A percentile compares a stretch with the other conserved stretches of the same genome.
Evolutionary conservation across 148 eudicot species (phyloP).

Genomic region (Heliosperma pusillum): DNA sequence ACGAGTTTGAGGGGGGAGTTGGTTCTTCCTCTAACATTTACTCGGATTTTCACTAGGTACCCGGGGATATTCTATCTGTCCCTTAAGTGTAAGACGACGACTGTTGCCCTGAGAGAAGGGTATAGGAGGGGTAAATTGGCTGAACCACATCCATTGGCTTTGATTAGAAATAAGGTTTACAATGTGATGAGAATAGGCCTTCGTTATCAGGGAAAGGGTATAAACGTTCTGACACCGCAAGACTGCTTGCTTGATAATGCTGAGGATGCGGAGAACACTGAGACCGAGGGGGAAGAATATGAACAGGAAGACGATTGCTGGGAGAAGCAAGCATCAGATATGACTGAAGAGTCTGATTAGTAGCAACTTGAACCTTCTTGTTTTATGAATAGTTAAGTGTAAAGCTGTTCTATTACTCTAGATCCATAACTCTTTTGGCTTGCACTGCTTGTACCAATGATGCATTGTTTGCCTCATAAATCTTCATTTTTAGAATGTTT

Average conservation of each 20-base stretch:
- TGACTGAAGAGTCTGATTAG: conserved; percentile 41
- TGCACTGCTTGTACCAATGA: no score
- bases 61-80: conserved; percentile 95
- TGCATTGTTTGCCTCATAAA: no score
- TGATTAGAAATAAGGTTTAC: conserved; percentile 61
- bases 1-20: conserved; percentile 67
- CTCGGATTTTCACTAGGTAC: conserved; percentile 81
- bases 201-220: conserved; percentile 60
- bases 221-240: conserved; percentile 40
- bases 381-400: no score
- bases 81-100: conserved; percentile 90
- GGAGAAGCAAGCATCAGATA: conserved; percentile 38
- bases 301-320: conserved; percentile 48
- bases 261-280: conserved; percentile 23
- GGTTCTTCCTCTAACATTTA: conserved; percentile 83
- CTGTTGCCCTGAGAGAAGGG: conserved; percentile 78
- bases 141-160: conserved; percentile 59
- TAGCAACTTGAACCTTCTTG: conserved; percentile 15
- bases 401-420: no score
- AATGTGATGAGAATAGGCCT: conserved; percentile 89
- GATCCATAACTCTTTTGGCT: no score
- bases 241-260: conserved; percentile 39
- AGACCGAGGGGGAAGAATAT: conserved; percentile 33
- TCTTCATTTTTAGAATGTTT: no score
- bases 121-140: conserved; percentile 56